Evolutionary conservation across 257 asterid genomes (phyloP).

Genomic region (Nemophila menziesii): DNA sequence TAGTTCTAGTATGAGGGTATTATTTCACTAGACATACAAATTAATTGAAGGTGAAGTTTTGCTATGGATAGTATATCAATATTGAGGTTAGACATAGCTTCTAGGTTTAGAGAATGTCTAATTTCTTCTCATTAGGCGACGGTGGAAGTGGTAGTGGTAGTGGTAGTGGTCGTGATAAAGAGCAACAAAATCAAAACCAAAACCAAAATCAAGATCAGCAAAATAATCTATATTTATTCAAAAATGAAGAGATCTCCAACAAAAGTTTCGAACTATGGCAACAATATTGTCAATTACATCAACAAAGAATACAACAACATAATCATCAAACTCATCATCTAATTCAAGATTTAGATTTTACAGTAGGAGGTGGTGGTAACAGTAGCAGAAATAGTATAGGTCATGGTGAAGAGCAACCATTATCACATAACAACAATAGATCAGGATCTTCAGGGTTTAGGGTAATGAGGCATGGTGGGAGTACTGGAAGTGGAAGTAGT

Average conservation of each 20-base stretch:
- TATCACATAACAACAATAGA: constrained; percentile 10
- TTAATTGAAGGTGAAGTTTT: constrained; percentile 1
- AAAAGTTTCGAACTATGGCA: constrained; percentile 90
- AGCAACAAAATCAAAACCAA: constrained; percentile 16
- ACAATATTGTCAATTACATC: constrained; percentile 37
- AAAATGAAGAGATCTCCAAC: constrained; percentile 64
- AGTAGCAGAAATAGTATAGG: constrained; percentile 16
- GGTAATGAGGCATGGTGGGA: constrained; percentile 28
- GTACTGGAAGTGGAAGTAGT: constrained; percentile 17
- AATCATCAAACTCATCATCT: constrained; percentile 11
- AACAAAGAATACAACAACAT: constrained; percentile 20
- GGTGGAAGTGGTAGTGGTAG: constrained; percentile 19
- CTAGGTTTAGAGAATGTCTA: constrained; percentile 53
- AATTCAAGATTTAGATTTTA: constrained; percentile 24
- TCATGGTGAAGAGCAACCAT: constrained; percentile 14
- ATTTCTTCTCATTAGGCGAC: constrained; percentile 57
- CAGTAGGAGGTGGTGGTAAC: constrained; percentile 27
- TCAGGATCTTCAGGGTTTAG: constrained; percentile 24
- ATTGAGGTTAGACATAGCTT: constrained; percentile 23
- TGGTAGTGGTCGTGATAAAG: constrained; percentile 7
- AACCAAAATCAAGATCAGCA: constrained; percentile 6
- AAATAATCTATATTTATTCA: constrained; percentile 35
- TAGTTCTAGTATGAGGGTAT: not conserved
- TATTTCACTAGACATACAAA: constrained; percentile 6
- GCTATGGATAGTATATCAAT: constrained; percentile 41